Percentiles rank a stretch among this genome's conserved stretches.
Conservation (phyloP, 2,329 filamentous ascomycete genomes). For the Colletotrichum filicis region DNA sequence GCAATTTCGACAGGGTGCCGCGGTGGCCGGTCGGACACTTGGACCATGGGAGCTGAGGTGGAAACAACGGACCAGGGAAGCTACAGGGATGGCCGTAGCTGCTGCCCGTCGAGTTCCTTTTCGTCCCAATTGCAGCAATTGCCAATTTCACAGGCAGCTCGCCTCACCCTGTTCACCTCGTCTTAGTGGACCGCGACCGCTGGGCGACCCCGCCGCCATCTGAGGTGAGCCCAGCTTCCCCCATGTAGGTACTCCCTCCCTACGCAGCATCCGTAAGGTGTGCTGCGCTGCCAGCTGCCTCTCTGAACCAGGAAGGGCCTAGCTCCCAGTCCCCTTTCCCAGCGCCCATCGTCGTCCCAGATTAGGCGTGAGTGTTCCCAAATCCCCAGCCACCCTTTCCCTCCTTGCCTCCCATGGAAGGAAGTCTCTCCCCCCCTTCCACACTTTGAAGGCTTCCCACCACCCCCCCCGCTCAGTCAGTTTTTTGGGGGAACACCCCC, state of each 20-base stretch:
- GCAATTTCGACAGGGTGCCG: background rate
- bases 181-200: slow-evolving; percentile 1
- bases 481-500: slow-evolving; percentile 23
- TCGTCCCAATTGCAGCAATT: slow-evolving; percentile 17
- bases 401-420: background rate
- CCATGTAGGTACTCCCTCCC: no score
- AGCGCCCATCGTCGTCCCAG: slow-evolving; percentile 16
- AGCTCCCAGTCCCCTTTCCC: background rate
- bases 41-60: no score
- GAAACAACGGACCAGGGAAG: background rate
- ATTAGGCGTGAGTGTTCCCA: background rate
- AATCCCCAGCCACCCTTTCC: slow-evolving; percentile 16
- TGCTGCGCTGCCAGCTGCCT: background rate
- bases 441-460: background rate
- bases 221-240: background rate
- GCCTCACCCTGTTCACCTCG: slow-evolving; percentile 5
- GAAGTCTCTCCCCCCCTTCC: background rate
- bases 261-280: background rate
- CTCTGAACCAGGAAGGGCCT: background rate
- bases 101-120: background rate
- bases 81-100: slow-evolving; percentile 11
- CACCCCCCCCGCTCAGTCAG: slow-evolving; percentile 13
- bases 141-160: slow-evolving; percentile 16
- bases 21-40: no score
- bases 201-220: background rate